Percentiles rank a stretch among this genome's conserved stretches.
Conservation (phyloP, 2,329 filamentous ascomycete genomes). For the Colletotrichum lindemuthianum region DNA sequence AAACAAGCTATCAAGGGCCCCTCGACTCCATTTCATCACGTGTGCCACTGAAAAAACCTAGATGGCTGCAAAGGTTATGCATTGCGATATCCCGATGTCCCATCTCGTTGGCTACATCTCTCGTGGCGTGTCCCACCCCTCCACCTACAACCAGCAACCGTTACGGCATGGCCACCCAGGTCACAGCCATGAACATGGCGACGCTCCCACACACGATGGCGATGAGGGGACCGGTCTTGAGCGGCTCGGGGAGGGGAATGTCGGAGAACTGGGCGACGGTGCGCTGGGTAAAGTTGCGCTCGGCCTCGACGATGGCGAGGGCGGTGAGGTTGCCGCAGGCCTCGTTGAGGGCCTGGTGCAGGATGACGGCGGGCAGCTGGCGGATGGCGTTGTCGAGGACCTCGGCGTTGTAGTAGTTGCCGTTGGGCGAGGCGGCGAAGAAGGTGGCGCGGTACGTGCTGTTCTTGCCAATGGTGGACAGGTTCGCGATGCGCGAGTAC, state of each 20-base stretch:
- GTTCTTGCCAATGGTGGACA: slow-evolving; percentile 57
- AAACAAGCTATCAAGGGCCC: too few species aligned
- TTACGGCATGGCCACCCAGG: slow-evolving; percentile 30
- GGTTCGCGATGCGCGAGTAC: slow-evolving; percentile 57
- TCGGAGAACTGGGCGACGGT: slow-evolving; percentile 48
- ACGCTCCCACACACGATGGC: slow-evolving; percentile 10
- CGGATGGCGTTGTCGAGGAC: slow-evolving; percentile 54
- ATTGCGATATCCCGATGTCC: slow-evolving; percentile 17
- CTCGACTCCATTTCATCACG: too few species aligned
- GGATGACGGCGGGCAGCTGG: slow-evolving; percentile 49
- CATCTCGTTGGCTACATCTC: background rate
- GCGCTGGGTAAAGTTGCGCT: slow-evolving; percentile 54
- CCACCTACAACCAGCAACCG: background rate
- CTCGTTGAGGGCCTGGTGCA: slow-evolving; percentile 52
- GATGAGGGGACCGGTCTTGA: slow-evolving; percentile 10
- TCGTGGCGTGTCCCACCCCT: background rate
- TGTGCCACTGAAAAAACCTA: background rate
- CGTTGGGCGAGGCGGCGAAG: slow-evolving; percentile 53
- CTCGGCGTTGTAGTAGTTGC: slow-evolving; percentile 48
- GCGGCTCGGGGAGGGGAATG: slow-evolving; percentile 35
- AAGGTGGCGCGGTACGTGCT: slow-evolving; percentile 57
- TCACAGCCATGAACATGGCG: slow-evolving; percentile 1
- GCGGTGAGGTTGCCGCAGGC: slow-evolving; percentile 57
- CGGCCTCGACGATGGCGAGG: slow-evolving; percentile 55
- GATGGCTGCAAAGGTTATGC: slow-evolving; percentile 12